Evolutionary conservation across 2,329 filamentous ascomycete genomes (phyloP), one percentile per base, ranked within the genome.

Genomic region (Aotearoamyces nothofagi): DNA sequence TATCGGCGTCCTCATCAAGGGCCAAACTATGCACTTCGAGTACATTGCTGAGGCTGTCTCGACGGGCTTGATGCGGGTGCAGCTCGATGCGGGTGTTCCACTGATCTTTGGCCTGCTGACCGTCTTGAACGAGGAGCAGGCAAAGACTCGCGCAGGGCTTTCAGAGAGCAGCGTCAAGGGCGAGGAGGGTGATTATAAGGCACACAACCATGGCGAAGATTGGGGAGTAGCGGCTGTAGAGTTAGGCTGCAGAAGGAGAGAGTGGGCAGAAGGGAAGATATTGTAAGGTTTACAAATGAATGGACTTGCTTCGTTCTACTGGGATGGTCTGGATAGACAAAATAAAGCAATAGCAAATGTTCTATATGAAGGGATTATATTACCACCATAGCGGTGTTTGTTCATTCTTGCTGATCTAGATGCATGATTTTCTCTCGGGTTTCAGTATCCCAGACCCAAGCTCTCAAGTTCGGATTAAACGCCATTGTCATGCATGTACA

Each of bases 21-120:
- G 90, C 52, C 81, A 92, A 57, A 96, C 90, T 5, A 94, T 94
- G 84, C 90, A 98, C 58, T 98, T 98, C 49, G 90, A 98, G 58
- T 96, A 98, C 60, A 98, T 98, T 45, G 69, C 86, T 23, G 90
- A 96, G 39, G 72, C 82, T 22, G 84, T 92, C 5, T 83, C 75
- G 33, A 82, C 93, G 37, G 90, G 83, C 5, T 65, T 98, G 36
- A 98, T 98, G 90, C 75, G 82, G 39, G 75, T 96, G 34, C 84
- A 92, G 54, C 63, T 96, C 31, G 87, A 98, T 52, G 75, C 73
- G 7, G 80, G 82, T 24, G 71, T 92, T 28, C 90, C 90, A 17
- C 78, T 98, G 34, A 70, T 96, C 34, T 93, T 96, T 54, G 87
- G 90, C 9, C 62, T 96, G 43, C 60, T 98, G 53, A 98, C 90